These are phyloP conservation scores for Clonostachys sp. DNA, from an alignment of 2,329 filamentous ascomycete species.

Conservation along the genomic window DNA sequence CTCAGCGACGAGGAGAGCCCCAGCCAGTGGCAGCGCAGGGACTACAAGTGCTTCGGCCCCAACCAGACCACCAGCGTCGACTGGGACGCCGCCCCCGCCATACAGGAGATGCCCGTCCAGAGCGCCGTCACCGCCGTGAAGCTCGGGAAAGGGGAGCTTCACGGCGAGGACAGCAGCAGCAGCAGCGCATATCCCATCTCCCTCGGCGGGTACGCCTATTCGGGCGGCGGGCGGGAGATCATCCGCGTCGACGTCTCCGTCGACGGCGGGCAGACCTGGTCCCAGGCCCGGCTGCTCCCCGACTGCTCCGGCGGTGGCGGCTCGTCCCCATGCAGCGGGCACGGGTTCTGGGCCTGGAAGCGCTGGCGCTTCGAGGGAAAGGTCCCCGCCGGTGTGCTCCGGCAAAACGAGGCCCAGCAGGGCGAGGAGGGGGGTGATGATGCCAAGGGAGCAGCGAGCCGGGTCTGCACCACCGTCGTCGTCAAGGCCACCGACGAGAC, in stretches of 20 bases:
- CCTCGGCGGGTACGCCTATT: constrained; percentile 62
- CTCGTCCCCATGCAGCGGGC: constrained; percentile 23
- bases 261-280: constrained; percentile 60
- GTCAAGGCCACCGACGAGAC: constrained; percentile 64
- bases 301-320: constrained; percentile 30
- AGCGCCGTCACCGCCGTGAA: constrained; percentile 56
- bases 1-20: constrained; percentile 62
- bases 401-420: background rate
- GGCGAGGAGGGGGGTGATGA: constrained; percentile 5
- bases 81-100: constrained; percentile 59
- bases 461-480: constrained; percentile 43
- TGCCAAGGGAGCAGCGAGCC: constrained; percentile 10
- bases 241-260: constrained; percentile 63
- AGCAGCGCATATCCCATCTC: constrained; percentile 17
- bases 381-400: constrained; percentile 29
- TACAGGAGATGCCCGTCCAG: constrained; percentile 66
- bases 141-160: constrained; percentile 23
- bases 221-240: constrained; percentile 61
- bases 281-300: constrained; percentile 54
- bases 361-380: constrained; percentile 53
- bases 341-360: constrained; percentile 59
- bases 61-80: constrained; percentile 51
- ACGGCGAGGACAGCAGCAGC: no score
- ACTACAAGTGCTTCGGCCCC: constrained; percentile 67
- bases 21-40: constrained; percentile 61